Percentiles rank a stretch among this genome's conserved stretches.
phyloP scores from a whole-genome alignment of 2,329 filamentous ascomycete genomes.

The Fusarium begoniae region DNA sequence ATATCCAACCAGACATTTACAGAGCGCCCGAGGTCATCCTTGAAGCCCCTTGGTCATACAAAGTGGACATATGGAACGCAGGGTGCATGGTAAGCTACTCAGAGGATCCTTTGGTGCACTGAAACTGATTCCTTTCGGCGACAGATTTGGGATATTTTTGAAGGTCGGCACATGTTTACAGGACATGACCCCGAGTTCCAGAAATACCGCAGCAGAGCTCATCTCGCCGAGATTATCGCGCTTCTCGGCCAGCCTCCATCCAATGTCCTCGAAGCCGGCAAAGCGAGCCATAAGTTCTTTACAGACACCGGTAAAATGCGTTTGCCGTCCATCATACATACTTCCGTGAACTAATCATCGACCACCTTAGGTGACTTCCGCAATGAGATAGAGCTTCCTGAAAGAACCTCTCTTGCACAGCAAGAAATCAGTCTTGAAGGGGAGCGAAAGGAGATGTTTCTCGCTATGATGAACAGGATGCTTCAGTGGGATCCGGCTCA shows the following conservation, averaged over 20 bases:
- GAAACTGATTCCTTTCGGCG: not conserved
- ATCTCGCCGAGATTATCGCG: constrained; percentile 58
- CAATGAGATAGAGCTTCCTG: constrained; percentile 29
- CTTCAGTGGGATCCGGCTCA: constrained; percentile 49
- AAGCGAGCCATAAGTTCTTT: constrained; percentile 50
- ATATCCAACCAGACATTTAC: constrained; percentile 54
- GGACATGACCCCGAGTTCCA: constrained; percentile 49
- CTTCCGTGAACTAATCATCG: no score
- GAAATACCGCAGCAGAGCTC: constrained; percentile 54
- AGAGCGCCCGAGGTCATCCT: constrained; percentile 59
- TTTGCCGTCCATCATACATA: no score
- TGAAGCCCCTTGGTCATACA: constrained; percentile 54
- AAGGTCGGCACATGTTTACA: constrained; percentile 56
- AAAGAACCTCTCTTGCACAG: constrained; percentile 45
- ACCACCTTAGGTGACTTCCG: constrained; percentile 17
- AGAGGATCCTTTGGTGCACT: not conserved
- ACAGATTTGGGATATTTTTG: constrained; percentile 60
- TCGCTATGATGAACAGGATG: constrained; percentile 50
- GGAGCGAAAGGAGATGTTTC: constrained; percentile 43
- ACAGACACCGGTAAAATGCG: constrained; percentile 44
- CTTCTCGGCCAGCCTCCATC: constrained; percentile 55
- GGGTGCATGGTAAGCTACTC: constrained; percentile 57
- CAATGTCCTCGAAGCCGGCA: constrained; percentile 46
- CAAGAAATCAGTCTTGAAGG: constrained; percentile 50
- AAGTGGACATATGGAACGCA: constrained; percentile 62